Base-by-base conservation (phyloP, 345 rosid species). In the Euphorbia peplus region DNA sequence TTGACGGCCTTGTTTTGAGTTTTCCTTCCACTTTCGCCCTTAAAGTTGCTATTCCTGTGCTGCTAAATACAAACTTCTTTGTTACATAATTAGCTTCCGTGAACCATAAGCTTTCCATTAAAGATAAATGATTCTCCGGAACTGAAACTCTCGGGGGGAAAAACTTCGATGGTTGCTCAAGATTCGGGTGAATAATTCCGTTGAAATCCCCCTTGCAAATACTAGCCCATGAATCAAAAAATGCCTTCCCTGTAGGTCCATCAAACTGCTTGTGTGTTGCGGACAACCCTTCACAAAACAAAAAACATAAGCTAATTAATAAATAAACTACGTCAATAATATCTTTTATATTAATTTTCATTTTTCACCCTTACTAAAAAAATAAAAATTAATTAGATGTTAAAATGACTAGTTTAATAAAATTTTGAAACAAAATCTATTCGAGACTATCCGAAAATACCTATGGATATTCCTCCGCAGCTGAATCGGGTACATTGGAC, bases 31-130 rank as follows among this genome's bases (percentile, higher is more conserved):
- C 48, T 18, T 24, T 69, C 4, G 32, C 35, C 48, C 59, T 41
- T 3, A 57, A 6, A 0, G 35, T 8, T 0, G 64, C 70, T 7
- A 71, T 47, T 0, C 47, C 32, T 21, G 64, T 54, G 0, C 14
- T 11, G 18, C 18, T 3, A 47, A 62, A 65, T 15, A 47, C 44
- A 32, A 57, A 72, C 29, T 66, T 44, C 25, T 39, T 66, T 18
- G 76, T 65, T 11, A 72, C 7, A 24, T 58, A 46, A 15, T 72
- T 66, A 2, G 29, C 59, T 25, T 72, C 66, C 0, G 58, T 24
- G 15, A 57, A 72, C 75, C 75, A 72, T n/a, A 72, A 18, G 4
- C 7, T 72, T 18, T 66, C 66, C 70, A 58, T 66, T 15, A 66
- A 22, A 15, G 76, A 72, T 14, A 72, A 4, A 48, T 72, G 60